Evolutionary conservation across 169 alveolate species (phyloP).

Genomic region (Eimeria praecox): DNA sequence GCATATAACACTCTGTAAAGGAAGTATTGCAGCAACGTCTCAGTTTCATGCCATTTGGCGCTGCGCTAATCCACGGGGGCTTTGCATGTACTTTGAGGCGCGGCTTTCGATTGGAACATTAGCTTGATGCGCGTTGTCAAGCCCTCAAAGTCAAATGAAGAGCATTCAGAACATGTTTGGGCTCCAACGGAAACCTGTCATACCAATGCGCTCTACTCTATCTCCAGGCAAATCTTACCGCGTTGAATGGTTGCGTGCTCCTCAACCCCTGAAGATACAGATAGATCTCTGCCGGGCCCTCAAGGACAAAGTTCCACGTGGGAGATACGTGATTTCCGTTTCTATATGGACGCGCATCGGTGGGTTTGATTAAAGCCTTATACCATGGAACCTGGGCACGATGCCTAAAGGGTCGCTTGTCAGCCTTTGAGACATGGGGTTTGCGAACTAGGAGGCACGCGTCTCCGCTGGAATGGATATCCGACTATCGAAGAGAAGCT

Average conservation of each 20-base stretch:
- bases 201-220: background rate
- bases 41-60: background rate
- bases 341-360: slow-evolving; percentile 84
- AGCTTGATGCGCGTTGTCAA: background rate
- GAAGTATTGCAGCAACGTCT: background rate
- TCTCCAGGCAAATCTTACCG: slow-evolving; percentile 73
- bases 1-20: background rate
- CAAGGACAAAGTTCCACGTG: slow-evolving; percentile 88
- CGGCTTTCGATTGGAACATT: background rate
- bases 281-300: slow-evolving; percentile 85
- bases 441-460: slow-evolving; percentile 53
- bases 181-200: background rate
- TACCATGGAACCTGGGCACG: background rate
- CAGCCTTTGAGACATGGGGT: background rate
- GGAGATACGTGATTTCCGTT: slow-evolving; percentile 84
- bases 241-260: slow-evolving; percentile 80
- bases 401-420: background rate
- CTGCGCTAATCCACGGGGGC: background rate
- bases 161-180: background rate
- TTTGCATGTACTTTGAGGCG: background rate
- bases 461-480: slow-evolving; percentile 63
- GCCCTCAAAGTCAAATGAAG: background rate
- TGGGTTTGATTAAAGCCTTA: background rate
- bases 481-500: slow-evolving; percentile 6
- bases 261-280: slow-evolving; percentile 82